phyloP scores from a whole-genome alignment of 1,284 basidiomycete species.

The Ustilago xerochloae region DNA sequence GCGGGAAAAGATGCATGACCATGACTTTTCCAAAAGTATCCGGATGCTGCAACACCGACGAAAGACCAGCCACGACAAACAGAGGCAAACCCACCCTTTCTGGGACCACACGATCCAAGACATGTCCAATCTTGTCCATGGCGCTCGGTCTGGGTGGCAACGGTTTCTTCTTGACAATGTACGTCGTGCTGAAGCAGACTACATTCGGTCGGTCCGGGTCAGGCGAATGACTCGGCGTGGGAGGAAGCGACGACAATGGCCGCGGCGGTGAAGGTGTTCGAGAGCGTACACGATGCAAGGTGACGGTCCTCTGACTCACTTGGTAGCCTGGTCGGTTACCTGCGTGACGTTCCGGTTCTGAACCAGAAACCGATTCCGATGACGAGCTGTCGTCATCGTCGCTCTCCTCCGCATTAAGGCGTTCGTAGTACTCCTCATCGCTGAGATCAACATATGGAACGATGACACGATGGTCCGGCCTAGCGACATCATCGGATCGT shows the following conservation, averaged over 20 bases:
- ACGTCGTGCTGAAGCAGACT: constrained; percentile 4
- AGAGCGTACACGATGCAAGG: not conserved
- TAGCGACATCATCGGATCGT: constrained; percentile 9
- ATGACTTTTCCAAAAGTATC: constrained; percentile 74
- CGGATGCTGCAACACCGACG: constrained; percentile 73
- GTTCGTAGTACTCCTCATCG: too few relatives aligned
- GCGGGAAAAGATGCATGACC: constrained; percentile 75
- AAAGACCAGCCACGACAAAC: constrained; percentile 72
- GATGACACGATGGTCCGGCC: constrained; percentile 13
- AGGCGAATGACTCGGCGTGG: constrained; percentile 10
- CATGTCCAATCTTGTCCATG: constrained; percentile 18
- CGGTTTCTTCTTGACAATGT: constrained; percentile 17
- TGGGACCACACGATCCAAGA: constrained; percentile 19
- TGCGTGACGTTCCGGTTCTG: not conserved
- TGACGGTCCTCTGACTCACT: not conserved
- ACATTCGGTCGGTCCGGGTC: constrained; percentile 10
- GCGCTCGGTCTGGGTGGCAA: constrained; percentile 22
- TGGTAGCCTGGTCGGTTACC: not conserved
- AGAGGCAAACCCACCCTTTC: constrained; percentile 46
- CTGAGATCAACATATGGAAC: too few relatives aligned
- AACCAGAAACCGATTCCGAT: not conserved
- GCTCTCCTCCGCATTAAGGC: not conserved
- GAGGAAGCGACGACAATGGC: not conserved
- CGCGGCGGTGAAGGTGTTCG: not conserved
- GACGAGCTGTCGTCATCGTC: not conserved